Base-by-base conservation (phyloP, 2,329 filamentous ascomycete species). In the Lasiodiplodia theobromae region DNA sequence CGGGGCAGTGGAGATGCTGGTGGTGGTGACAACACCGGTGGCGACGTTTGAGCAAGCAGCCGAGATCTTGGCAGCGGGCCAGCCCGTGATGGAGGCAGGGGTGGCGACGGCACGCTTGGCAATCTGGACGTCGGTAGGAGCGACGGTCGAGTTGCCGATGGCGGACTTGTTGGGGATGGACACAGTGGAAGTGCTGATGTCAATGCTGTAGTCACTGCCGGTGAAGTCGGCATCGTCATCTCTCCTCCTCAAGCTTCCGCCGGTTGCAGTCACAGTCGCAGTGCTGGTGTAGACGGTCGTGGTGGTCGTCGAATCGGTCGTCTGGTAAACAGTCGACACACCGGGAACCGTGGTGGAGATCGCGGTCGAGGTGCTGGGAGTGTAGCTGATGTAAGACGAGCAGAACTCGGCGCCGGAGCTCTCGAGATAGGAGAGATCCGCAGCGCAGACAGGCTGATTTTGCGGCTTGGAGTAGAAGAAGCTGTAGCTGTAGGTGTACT, bases 401-500 rank as follows among this genome's bases (percentile, higher is more conserved):
- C 54, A 58, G 54, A 58, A 58, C 10, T 58, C 54, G 21, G 54
- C n/a, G 21, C 54, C 54, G 2, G n/a, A 23, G 25, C 23, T 28
- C 31, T 23, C 2, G 6, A 58, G 54, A 12, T 40, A 40, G n/a
- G 5, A 6, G 1, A 58, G n/a, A 10, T 58, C 54, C n/a, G 21
- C 11, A 58, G 10, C 31, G 21, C 54, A 58, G 2, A 58, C 34
- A 14, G 54, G 54, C 54, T 58, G 54, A 6, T 21, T 18, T 11
- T 58, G 11, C 2, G 31, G n/a, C 54, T 40, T 58, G 2, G 34
- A 44, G 4, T 58, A 58, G 54, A 58, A 58, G 54, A 14, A 58
- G 54, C 54, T 58, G 31, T 38, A 37, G 54, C 54, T 58, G 54
- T 58, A 58, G 1, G 54, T 58, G 54, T 58, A 58, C n/a, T 40